Conservation (phyloP, 257 asterid species). For the Pogostemon cablin region DNA sequence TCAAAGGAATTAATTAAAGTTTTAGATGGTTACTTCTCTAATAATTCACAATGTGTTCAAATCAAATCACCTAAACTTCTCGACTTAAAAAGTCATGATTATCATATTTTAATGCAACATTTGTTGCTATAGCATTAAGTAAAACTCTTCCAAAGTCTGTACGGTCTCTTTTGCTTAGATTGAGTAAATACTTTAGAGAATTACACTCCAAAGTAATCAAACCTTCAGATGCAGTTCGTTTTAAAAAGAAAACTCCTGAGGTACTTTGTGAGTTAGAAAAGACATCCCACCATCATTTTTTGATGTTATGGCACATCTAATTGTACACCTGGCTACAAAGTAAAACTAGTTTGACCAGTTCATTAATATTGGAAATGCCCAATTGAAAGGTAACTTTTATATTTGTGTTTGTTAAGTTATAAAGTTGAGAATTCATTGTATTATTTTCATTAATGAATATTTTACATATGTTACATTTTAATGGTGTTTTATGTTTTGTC, state of each 20-base stretch:
- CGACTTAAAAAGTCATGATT: not conserved
- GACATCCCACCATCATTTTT: conserved; percentile 6
- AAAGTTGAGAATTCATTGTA: not conserved
- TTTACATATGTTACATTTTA: not conserved
- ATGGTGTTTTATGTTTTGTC: not conserved
- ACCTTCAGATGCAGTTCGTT: not conserved
- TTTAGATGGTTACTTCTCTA: not conserved
- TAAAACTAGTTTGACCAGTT: not conserved
- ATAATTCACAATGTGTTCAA: not conserved
- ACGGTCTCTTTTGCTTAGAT: not conserved
- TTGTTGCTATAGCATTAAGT: not conserved
- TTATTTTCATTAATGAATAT: not conserved
- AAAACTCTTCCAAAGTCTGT: not conserved
- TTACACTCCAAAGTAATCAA: not conserved
- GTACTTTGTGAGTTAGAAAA: not conserved
- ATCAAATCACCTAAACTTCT: conserved; percentile 1
- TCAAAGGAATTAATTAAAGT: not conserved
- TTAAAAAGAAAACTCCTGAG: not conserved
- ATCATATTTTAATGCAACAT: conserved; percentile 6
- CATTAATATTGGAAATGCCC: not conserved
- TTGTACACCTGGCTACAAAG: not conserved
- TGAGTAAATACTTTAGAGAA: conserved; percentile 3
- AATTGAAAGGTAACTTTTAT: not conserved
- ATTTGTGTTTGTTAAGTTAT: too few relatives aligned
- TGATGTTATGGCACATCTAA: conserved; percentile 6